Evolutionary conservation across 2,329 filamentous ascomycete species (phyloP).

Genomic region (Colletotrichum tropicale): DNA sequence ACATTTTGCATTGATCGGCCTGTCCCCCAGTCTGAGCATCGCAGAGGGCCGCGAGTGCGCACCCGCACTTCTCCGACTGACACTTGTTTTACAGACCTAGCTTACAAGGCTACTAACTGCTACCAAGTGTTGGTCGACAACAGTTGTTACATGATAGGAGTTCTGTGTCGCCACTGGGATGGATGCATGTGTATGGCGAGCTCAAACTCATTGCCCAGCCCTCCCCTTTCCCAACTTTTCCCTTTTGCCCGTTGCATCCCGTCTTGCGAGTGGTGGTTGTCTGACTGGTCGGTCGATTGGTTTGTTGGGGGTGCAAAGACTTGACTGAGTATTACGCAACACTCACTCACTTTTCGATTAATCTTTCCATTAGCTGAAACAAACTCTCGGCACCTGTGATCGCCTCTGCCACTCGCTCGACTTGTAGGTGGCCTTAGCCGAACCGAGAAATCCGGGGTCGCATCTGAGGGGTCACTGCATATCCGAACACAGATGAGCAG

Average conservation of each 20-base stretch:
- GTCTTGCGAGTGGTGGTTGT: not conserved
- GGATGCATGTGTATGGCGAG: not conserved
- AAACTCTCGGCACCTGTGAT: not conserved
- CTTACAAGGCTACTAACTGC: not conserved
- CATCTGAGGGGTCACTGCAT: not conserved
- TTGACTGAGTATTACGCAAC: not conserved
- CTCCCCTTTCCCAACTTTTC: not conserved
- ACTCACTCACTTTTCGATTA: not conserved
- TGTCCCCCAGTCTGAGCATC: not conserved
- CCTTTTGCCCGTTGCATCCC: not conserved
- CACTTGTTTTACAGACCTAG: not conserved
- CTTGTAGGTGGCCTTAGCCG: not conserved
- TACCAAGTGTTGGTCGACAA: not conserved
- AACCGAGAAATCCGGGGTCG: not conserved
- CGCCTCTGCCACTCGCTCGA: not conserved
- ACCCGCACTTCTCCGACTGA: not conserved
- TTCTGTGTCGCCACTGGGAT: not conserved
- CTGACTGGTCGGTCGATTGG: not conserved
- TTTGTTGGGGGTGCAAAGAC: not conserved
- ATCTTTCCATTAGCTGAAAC: conserved; percentile 8
- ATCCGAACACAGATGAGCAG: not conserved
- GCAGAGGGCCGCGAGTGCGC: not conserved
- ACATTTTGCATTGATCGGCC: conserved; percentile 12
- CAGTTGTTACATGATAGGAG: not conserved
- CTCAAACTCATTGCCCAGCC: not conserved